Base-by-base conservation (phyloP, 805 yeast genomes). In the Isabelozyma gotoi region DNA sequence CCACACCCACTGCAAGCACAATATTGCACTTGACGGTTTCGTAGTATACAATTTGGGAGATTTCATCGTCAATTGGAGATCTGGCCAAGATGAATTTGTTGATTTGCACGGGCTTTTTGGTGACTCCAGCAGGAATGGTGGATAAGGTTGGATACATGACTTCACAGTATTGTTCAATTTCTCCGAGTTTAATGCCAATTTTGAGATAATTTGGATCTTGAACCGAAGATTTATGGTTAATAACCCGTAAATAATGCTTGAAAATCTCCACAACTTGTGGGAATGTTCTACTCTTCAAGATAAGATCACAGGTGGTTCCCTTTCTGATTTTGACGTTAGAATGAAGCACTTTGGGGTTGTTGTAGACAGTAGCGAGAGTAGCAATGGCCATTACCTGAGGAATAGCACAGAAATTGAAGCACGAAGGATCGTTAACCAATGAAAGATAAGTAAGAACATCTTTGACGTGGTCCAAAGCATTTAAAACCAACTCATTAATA, bases 311-410 rank as follows among this genome's bases (percentile, higher is more conserved):
- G 0, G 98, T 85, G 27, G 85, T 80, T 10, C 97, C 96, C 68
- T 88, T 89, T 67, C 97, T 80, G 63, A 94, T 85, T 73, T 94
- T 94, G 51, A 92, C 86, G 59, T 87, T 82, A 32, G 66, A 62
- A 36, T 82, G 76, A 59, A 92, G 79, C 2, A 92, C 85, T 3
- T 70, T 58, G 3, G 85, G 84, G 68, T 94, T 94, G 60, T 85
- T 82, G 76, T 85, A 91, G 27, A 94, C 85, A 41, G 84, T 73
- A 17, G 92, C 89, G 54, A 94, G 76, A 1, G 98, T 89, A 12
- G 99, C 97, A 63, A 94, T 86, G 31, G 98, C 97, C 99, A 94
- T 94, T 15, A 92, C 97, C 70, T 94, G 99, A 15, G 99, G 99
- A 60, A 94, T 94, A 8, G 97, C 88, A 71, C 97, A 91, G 73